Base-by-base conservation (phyloP, 208 protist species). In the Trypanosoma melophagium region DNA sequence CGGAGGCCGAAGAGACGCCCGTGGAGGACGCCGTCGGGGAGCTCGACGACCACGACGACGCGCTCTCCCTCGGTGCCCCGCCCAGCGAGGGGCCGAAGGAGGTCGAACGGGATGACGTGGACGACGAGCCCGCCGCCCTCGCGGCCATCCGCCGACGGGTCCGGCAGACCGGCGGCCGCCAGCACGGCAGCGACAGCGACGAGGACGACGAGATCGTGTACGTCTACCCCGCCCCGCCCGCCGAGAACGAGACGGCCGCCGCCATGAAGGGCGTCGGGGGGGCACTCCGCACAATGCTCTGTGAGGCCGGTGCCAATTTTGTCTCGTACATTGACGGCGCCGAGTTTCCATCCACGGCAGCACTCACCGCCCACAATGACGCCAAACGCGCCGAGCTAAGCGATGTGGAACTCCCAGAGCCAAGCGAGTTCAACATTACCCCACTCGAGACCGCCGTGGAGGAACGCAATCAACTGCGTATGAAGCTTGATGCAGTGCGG, bases 311-410 rank as follows among this genome's bases (percentile, higher is more conserved):
- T 3, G 67, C 60, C 28, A 61, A 59, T 40, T 70, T 53, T 55
- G 81, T 90, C 12, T 89, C 81, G 14, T 94, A 91, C 77, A 45
- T 94, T 50, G 89, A 94, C 55, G 89, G 89, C 60, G 75, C 59
- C 35, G 44, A 76, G 49, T 87, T 91, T 66, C 0, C 51, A 17
- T 64, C 75, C 10, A 21, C 84, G 7, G 45, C 42, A 40, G 49
- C 60, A 31, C 42, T 88, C 10, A 70, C 79, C 16, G 61, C 53
- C 40, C 66, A 93, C 74, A 93, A 95, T 67, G 41, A 67, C 31
- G 16, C 61, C 47, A 59, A 65, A 14, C 77, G 75, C 60, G 65
- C 60, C 7, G 63, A 3, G 16, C 66, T 82, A n/a, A 47, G 4
- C 16, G 69, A 62, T 21, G 61, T 81, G 3, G 13, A 19, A 45